phyloP scores from a whole-genome alignment of 164 flowering plant genomes.

The Malania oleifera region DNA sequence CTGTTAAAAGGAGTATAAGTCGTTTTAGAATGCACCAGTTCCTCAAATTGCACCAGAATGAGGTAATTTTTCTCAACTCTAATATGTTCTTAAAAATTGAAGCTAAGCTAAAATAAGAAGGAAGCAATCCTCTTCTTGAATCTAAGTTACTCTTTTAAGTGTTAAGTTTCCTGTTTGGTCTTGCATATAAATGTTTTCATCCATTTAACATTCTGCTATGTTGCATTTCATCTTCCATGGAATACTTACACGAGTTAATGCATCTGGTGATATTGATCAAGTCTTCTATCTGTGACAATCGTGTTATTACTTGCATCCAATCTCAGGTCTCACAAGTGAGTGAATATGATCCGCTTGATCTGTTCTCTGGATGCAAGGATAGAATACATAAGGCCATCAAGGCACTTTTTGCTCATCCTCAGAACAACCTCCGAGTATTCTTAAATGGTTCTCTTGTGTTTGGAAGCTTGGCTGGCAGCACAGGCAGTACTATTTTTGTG shows the following conservation, averaged over 20 bases:
- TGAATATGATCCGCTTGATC: conserved; percentile 78
- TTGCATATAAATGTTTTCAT: too few relatives aligned
- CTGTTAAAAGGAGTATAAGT: conserved; percentile 44
- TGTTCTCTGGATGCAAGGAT: conserved; percentile 72
- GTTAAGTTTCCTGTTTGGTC: too few relatives aligned
- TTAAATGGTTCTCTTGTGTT: conserved; percentile 69
- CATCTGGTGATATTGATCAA: too few relatives aligned
- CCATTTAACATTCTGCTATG: too few relatives aligned
- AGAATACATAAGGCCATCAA: conserved; percentile 59
- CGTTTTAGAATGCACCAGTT: conserved; percentile 89
- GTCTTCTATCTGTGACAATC: conserved; percentile 5
- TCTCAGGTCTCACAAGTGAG: conserved; percentile 71
- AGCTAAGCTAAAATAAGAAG: not conserved
- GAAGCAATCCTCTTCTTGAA: too few relatives aligned
- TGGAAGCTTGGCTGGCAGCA: conserved; percentile 64
- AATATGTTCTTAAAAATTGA: not conserved
- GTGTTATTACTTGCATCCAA: conserved; percentile 1
- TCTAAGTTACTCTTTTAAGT: too few relatives aligned
- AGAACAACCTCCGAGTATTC: conserved; percentile 86
- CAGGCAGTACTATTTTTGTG: conserved; percentile 22
- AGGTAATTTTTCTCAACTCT: conserved; percentile 37
- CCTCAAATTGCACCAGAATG: conserved; percentile 61
- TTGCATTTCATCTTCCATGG: too few relatives aligned
- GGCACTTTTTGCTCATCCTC: conserved; percentile 70
- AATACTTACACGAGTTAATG: too few relatives aligned